Conservation (phyloP, 345 rosid genomes). For the Jatropha curcas region DNA sequence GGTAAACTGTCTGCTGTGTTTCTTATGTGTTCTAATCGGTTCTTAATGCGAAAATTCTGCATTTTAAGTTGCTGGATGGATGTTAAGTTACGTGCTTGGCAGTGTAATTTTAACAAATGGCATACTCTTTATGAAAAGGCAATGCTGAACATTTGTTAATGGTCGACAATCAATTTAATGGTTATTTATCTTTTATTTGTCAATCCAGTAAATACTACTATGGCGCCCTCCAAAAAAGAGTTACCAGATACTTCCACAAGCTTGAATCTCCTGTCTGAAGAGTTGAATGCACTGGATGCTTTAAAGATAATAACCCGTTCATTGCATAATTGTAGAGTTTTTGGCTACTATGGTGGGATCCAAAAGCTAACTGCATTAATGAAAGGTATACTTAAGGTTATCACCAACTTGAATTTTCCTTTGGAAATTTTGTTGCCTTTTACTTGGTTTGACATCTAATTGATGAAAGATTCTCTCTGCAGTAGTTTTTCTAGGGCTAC, state of each 20-base stretch:
- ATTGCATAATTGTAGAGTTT: constrained; percentile 69
- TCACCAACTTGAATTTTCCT: background rate
- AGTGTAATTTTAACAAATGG: background rate
- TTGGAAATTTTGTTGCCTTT: constrained; percentile 7
- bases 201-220: constrained; percentile 45
- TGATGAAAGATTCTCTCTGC: background rate
- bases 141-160: background rate
- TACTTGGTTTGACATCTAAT: constrained; percentile 7
- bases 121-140: background rate
- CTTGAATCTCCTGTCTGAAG: constrained; percentile 49
- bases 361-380: constrained; percentile 65
- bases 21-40: background rate
- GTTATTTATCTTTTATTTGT: background rate
- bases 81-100: background rate
- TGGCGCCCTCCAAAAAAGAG: constrained; percentile 32
- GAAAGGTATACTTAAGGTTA: constrained; percentile 50
- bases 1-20: background rate
- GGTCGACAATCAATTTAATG: no score
- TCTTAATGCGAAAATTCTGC: background rate
- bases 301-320: constrained; percentile 54
- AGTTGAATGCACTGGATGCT: constrained; percentile 57
- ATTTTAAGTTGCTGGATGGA: background rate
- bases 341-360: constrained; percentile 66
- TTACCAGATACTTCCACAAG: constrained; percentile 38
- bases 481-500: background rate